These are phyloP conservation scores for Blumeria hordei DNA, from an alignment of 2,329 filamentous ascomycete species.

Conservation along the genomic window DNA sequence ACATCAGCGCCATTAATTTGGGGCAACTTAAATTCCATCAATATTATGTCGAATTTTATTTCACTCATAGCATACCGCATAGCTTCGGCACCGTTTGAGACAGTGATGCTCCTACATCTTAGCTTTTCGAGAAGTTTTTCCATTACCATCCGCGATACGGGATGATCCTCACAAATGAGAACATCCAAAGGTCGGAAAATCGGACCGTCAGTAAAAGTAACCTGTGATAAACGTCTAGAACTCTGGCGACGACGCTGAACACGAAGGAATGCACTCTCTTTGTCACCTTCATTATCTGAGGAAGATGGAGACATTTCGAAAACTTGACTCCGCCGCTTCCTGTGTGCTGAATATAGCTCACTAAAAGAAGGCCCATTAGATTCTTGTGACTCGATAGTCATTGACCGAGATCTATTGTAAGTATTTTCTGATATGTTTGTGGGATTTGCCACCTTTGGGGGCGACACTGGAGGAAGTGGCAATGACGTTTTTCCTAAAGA, in stretches of 20 bases:
- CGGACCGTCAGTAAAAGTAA: conserved; percentile 63
- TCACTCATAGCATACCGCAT: conserved; percentile 87
- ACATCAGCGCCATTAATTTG: conserved; percentile 91
- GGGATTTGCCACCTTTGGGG: conserved; percentile 38
- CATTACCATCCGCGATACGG: conserved; percentile 95
- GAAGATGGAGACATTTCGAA: conserved; percentile 94
- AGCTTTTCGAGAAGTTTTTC: conserved; percentile 90
- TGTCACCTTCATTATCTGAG: conserved; percentile 87
- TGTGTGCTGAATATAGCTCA: conserved; percentile 38
- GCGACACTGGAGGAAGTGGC: conserved; percentile 22
- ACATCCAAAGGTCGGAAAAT: conserved; percentile 80
- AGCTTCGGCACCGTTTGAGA: conserved; percentile 72
- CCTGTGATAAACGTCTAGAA: conserved; percentile 78
- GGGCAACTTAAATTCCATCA: conserved; percentile 89
- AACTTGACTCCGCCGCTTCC: conserved; percentile 80
- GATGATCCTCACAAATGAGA: conserved; percentile 91
- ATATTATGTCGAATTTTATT: conserved; percentile 96
- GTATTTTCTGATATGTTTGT: conserved; percentile 25
- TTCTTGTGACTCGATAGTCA: conserved; percentile 87
- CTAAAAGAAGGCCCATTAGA: conserved; percentile 44
- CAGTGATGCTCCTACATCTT: conserved; percentile 79
- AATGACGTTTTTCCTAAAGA: conserved; percentile 19
- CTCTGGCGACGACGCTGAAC: conserved; percentile 89
- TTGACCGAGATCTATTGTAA: conserved; percentile 46
- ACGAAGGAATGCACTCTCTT: conserved; percentile 70